Evolutionary conservation across 2,329 filamentous ascomycete species (phyloP), one percentile per base, ranked within the genome.

Genomic region (Ceratocystis diversiconidia): DNA sequence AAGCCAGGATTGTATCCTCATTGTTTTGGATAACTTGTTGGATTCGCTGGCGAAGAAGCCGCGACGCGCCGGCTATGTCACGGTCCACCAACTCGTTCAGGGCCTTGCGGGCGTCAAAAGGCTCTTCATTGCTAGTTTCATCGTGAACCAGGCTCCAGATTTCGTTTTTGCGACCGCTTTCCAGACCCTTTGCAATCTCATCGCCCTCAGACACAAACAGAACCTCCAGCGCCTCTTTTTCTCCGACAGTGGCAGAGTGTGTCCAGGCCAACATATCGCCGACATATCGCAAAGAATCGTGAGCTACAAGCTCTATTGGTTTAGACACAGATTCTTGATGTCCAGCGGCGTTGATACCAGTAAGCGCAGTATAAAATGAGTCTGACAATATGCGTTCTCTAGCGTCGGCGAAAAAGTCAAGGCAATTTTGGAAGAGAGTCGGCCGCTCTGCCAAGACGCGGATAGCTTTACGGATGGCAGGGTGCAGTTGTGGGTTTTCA

Each of bases 251-350:
- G 2, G 92, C 89, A 0, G 94, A 96, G 73, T 99, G 94, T 5
- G 88, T 85, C 94, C 94, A 99, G 4, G 94, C 94, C 15, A 99
- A 81, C 92, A 99, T 99, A 73, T 99, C 94, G 64, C 94, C 91
- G 2, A 95, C 85, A 73, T 97, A 97, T 22, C 94, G 85, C 30
- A 97, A 77, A 0, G 90, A 87, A 72, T 99, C 94, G 73, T 97
- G 92, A 0, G 94, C 92, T 10, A 87, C 88, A 70, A 97, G 84
- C 73, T 99, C 92, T 69, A 99, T 99, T 0, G 94, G 92, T 72
- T 97, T 96, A 44, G 87, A 79, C 1, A 82, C 81, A 28, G 78
- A 76, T 68, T 88, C 83, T 57, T 81, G 79, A 30, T 79, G 79
- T 0, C 84, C 82, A 10, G 79, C 81, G 5, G 82, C 77, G 12